Evolutionary conservation across 441 rosid species (phyloP).

Genomic region (Oxalis stricta): DNA sequence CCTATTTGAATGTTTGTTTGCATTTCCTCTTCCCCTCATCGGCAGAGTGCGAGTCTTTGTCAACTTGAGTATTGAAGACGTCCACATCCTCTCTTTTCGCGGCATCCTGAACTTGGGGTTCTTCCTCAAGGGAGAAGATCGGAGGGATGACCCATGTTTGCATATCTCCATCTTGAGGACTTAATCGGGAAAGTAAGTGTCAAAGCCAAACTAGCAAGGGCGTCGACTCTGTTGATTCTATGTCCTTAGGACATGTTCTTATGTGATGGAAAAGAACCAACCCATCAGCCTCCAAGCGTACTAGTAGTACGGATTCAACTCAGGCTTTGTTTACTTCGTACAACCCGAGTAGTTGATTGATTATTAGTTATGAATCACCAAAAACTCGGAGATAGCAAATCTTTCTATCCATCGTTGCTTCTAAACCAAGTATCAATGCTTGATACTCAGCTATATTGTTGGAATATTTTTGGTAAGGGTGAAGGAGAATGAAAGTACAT

Average conservation of each 20-base stretch:
- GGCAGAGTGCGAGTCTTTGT: rapidly evolving
- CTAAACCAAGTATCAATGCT: not conserved
- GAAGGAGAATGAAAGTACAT: not conserved
- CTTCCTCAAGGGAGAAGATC: too few relatives aligned
- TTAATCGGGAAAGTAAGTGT: too few relatives aligned
- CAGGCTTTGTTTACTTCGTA: not conserved
- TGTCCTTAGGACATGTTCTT: not conserved
- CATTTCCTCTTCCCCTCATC: not conserved
- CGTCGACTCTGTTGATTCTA: too few relatives aligned
- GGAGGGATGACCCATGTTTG: too few relatives aligned
- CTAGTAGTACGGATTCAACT: too few relatives aligned
- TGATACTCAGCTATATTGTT: not conserved
- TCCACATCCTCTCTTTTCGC: too few relatives aligned
- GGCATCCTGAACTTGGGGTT: too few relatives aligned
- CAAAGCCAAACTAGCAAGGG: too few relatives aligned
- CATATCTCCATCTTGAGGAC: too few relatives aligned
- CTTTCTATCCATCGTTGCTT: not conserved
- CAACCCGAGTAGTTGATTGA: not conserved
- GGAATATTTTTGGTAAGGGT: not conserved
- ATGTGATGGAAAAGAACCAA: not conserved
- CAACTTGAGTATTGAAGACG: not conserved
- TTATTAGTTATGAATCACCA: not conserved
- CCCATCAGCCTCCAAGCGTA: not conserved
- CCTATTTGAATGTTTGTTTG: too few relatives aligned
- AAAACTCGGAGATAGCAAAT: not conserved